Percentiles rank a stretch among this genome's conserved stretches.
Evolutionary conservation across 805 yeast genomes (phyloP).

Genomic region (Candida chilensis): DNA sequence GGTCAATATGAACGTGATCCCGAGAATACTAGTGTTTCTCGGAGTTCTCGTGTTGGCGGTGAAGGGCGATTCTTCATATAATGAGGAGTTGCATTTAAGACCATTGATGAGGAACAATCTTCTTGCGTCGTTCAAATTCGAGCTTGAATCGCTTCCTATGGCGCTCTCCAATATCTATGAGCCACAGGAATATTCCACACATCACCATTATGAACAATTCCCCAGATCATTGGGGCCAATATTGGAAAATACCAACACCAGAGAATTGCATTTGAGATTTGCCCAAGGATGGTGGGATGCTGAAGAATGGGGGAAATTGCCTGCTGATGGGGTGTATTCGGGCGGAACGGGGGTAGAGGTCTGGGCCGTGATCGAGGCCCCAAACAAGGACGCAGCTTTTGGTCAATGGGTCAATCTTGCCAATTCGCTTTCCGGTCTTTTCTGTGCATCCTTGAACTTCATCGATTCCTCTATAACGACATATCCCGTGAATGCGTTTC

Average conservation of each 20-base stretch:
- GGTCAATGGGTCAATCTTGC: conserved; percentile 63
- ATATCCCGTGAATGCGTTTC: conserved; percentile 38
- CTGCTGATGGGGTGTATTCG: conserved; percentile 56
- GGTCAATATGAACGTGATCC: not conserved
- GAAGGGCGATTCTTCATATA: conserved; percentile 27
- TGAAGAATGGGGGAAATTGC: conserved; percentile 77
- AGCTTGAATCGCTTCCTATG: conserved; percentile 42
- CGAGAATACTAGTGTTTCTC: not conserved
- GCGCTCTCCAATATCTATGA: conserved; percentile 6
- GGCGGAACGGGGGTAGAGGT: conserved; percentile 97
- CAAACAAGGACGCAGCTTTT: conserved; percentile 41
- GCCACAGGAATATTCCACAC: conserved; percentile 8
- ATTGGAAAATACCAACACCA: conserved; percentile 51
- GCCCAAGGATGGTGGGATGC: conserved; percentile 96
- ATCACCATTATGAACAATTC: conserved; percentile 54
- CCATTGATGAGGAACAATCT: conserved; percentile 72
- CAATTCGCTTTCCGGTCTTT: conserved; percentile 77
- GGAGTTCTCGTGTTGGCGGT: not conserved
- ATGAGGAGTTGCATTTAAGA: conserved; percentile 51
- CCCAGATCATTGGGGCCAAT: conserved; percentile 81
- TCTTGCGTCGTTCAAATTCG: conserved; percentile 64
- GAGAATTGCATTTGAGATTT: conserved; percentile 77
- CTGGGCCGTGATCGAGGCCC: conserved; percentile 79
- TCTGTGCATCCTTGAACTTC: conserved; percentile 91
- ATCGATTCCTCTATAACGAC: conserved; percentile 77